Evolutionary conservation across 2,329 filamentous ascomycete species (phyloP).

Genomic region (Colletotrichum paranaense): DNA sequence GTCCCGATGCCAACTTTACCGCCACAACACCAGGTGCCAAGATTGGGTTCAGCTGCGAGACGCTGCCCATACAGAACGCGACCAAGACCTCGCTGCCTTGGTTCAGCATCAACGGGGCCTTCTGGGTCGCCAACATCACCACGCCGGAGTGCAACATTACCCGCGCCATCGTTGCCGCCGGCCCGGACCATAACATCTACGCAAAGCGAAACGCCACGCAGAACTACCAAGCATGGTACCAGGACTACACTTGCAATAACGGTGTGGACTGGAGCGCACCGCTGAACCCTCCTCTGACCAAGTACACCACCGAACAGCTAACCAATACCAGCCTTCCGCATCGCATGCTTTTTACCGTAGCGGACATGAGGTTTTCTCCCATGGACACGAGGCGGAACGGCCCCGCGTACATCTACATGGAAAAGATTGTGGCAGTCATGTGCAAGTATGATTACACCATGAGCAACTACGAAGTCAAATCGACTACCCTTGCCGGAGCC

Average conservation of each 20-base stretch:
- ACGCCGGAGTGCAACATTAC: slow-evolving; percentile 40
- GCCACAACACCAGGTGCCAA: slow-evolving; percentile 37
- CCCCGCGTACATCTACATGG: slow-evolving; percentile 36
- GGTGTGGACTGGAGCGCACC: slow-evolving; percentile 36
- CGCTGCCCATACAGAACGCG: slow-evolving; percentile 39
- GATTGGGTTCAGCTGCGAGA: slow-evolving; percentile 40
- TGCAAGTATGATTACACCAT: slow-evolving; percentile 38
- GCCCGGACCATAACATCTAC: slow-evolving; percentile 40
- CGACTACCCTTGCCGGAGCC: slow-evolving; percentile 27
- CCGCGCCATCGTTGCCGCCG: slow-evolving; percentile 39
- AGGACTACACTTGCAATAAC: slow-evolving; percentile 40
- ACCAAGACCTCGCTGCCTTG: slow-evolving; percentile 37
- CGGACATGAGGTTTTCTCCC: slow-evolving; percentile 37
- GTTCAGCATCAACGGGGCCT: slow-evolving; percentile 38
- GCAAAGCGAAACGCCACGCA: slow-evolving; percentile 41
- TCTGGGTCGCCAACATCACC: slow-evolving; percentile 40
- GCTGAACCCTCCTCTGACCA: neutral
- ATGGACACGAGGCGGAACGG: slow-evolving; percentile 24
- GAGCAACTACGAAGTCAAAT: slow-evolving; percentile 27
- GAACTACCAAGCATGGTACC: slow-evolving; percentile 41
- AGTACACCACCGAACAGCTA: slow-evolving; percentile 31
- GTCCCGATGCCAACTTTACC: slow-evolving; percentile 19
- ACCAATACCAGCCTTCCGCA: slow-evolving; percentile 39
- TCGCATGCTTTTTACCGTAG: slow-evolving; percentile 38
- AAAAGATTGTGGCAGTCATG: slow-evolving; percentile 37